Percentiles rank a stretch among this genome's conserved stretches.
phyloP scores from a whole-genome alignment of 169 alveolate species.

The Pseudocohnilembus persalinus region DNA sequence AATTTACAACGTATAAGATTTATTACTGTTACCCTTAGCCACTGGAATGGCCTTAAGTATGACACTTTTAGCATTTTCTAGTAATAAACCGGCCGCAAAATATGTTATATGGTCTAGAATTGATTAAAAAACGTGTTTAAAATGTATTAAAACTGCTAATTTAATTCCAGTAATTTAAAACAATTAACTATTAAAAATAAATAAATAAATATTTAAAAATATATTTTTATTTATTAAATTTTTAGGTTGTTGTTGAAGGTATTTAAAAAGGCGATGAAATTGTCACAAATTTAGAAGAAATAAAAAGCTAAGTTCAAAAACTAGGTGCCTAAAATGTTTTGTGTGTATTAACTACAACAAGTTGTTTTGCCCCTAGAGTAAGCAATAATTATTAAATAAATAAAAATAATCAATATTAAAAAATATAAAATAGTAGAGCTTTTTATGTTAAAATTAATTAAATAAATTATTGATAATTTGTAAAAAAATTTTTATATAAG shows the following conservation, averaged over 20 bases:
- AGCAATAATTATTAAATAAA: too few species aligned
- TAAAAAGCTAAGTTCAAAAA: slow-evolving; percentile 49
- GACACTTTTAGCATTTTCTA: slow-evolving; percentile 66
- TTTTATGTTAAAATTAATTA: background rate
- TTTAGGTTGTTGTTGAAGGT: slow-evolving; percentile 69
- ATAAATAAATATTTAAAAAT: too few species aligned
- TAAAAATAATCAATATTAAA: too few species aligned
- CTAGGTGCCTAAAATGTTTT: slow-evolving; percentile 55
- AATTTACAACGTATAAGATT: slow-evolving; percentile 50
- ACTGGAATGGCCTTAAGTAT: slow-evolving; percentile 90
- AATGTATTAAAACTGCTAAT: slow-evolving; percentile 83
- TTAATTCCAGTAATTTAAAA: slow-evolving; percentile 69
- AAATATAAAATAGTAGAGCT: too few species aligned
- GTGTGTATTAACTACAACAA: slow-evolving; percentile 78
- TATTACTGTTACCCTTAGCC: slow-evolving; percentile 79
- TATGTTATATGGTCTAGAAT: slow-evolving; percentile 87
- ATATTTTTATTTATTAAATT: too few species aligned
- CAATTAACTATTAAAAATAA: too few species aligned
- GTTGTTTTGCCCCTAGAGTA: slow-evolving; percentile 90
- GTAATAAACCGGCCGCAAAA: slow-evolving; percentile 57
- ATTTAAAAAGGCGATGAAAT: slow-evolving; percentile 49
- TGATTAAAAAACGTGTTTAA: slow-evolving; percentile 89
- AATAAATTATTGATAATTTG: too few species aligned
- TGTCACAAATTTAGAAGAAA: slow-evolving; percentile 66
- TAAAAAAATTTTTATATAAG: too few species aligned